Conservation (phyloP, 2,329 filamentous ascomycete genomes). For the Raffaelea ambrosiae region DNA sequence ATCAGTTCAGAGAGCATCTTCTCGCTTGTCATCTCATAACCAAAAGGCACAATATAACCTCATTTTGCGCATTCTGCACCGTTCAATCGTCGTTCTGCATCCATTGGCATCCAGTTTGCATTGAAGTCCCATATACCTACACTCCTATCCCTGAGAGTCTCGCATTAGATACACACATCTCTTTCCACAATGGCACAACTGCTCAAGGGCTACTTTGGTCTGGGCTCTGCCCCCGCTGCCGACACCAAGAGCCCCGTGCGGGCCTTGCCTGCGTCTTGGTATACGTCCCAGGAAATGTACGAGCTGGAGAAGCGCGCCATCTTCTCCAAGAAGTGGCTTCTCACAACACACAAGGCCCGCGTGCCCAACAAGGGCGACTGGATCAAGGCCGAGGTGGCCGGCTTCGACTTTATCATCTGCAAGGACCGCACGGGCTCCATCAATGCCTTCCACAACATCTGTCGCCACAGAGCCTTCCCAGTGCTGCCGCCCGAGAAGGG, state of each 20-base stretch:
- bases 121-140: no score
- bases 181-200: not conserved
- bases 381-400: constrained; percentile 45
- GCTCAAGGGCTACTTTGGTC: not conserved
- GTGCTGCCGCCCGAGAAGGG: not conserved
- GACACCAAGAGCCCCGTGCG: constrained; percentile 18
- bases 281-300: constrained; percentile 43
- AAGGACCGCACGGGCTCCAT: constrained; percentile 39
- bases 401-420: constrained; percentile 46
- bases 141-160: not conserved
- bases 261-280: constrained; percentile 43
- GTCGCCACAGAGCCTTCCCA: constrained; percentile 15
- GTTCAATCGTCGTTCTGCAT: no score
- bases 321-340: constrained; percentile 48
- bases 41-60: no score
- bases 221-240: not conserved
- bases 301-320: constrained; percentile 48
- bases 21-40: no score
- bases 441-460: constrained; percentile 55
- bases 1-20: no score
- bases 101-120: no score
- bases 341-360: constrained; percentile 43
- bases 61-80: no score
- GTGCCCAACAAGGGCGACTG: constrained; percentile 46
- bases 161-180: not conserved